These are phyloP conservation scores for Forsythia suspensa DNA, from an alignment of 257 asterid genomes.

Conservation along the genomic window DNA sequence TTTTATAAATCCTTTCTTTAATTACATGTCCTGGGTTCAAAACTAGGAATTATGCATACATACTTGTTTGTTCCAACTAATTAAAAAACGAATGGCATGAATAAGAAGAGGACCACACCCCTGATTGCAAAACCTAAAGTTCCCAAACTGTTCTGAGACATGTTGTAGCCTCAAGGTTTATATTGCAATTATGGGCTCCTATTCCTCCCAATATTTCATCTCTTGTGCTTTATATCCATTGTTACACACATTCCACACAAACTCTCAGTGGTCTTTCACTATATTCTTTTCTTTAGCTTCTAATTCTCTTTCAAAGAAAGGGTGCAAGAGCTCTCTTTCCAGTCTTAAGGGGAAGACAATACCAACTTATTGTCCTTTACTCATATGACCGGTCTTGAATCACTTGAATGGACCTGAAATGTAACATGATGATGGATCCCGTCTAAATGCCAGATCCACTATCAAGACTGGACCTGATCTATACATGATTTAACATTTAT, in stretches of 20 bases:
- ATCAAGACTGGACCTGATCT: background rate
- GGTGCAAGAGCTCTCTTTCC: background rate
- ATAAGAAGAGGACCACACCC: background rate
- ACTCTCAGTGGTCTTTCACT: background rate
- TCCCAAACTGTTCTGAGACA: background rate
- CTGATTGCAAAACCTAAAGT: background rate
- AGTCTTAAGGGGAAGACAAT: background rate
- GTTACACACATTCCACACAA: background rate
- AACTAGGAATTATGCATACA: background rate
- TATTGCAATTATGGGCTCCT: background rate
- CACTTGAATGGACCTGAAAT: no score
- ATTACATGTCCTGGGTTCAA: background rate
- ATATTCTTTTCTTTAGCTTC: background rate
- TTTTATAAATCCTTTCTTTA: background rate
- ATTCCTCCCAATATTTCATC: background rate
- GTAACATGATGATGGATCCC: no score
- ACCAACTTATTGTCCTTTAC: background rate
- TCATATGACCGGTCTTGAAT: background rate
- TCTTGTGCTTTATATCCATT: background rate
- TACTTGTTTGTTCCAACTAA: background rate
- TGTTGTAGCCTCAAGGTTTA: background rate
- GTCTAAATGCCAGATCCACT: no score
- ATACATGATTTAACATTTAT: conserved; percentile 10
- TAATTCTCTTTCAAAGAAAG: background rate
- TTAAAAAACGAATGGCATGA: background rate